Percentiles rank a stretch among this genome's conserved stretches.
These are phyloP conservation scores for Aspergillus neotritici DNA, from an alignment of 2,329 filamentous ascomycete genomes.

Conservation along the genomic window DNA sequence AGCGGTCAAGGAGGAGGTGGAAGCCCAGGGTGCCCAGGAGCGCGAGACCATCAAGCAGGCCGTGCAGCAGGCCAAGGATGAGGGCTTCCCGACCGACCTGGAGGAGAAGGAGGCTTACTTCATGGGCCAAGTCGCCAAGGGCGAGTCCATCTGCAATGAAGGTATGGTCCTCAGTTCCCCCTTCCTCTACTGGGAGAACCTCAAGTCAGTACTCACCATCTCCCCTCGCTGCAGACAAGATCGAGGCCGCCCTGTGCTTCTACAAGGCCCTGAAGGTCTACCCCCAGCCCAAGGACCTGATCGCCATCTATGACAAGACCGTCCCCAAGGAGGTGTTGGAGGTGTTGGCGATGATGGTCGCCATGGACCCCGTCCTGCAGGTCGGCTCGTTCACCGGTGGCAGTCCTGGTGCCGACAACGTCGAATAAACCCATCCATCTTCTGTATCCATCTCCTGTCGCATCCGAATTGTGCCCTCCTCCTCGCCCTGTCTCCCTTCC, in stretches of 20 bases:
- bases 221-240: constrained; percentile 35
- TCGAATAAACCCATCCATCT: constrained; percentile 28
- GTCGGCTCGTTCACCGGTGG: constrained; percentile 47
- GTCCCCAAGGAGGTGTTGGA: constrained; percentile 96
- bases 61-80: constrained; percentile 76
- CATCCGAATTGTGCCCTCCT: too few species aligned
- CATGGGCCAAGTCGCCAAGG: constrained; percentile 87
- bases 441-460: too few species aligned
- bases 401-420: constrained; percentile 28
- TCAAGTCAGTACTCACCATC: constrained; percentile 4
- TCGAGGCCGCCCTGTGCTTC: constrained; percentile 89
- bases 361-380: constrained; percentile 71
- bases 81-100: constrained; percentile 83
- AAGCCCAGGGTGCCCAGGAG: constrained; percentile 42
- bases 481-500: constrained; percentile 4
- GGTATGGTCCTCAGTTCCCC: constrained; percentile 52
- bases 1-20: constrained; percentile 44
- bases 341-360: constrained; percentile 96
- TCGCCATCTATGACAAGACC: constrained; percentile 97
- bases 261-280: constrained; percentile 99
- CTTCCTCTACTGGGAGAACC: too few species aligned
- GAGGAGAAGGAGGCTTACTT: constrained; percentile 96
- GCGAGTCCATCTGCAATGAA: constrained; percentile 76
- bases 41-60: constrained; percentile 65
- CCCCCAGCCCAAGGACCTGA: constrained; percentile 84